Evolutionary conservation across 2,329 filamentous ascomycete species (phyloP).

Genomic region (Stachybotrys chlorohalonatus): DNA sequence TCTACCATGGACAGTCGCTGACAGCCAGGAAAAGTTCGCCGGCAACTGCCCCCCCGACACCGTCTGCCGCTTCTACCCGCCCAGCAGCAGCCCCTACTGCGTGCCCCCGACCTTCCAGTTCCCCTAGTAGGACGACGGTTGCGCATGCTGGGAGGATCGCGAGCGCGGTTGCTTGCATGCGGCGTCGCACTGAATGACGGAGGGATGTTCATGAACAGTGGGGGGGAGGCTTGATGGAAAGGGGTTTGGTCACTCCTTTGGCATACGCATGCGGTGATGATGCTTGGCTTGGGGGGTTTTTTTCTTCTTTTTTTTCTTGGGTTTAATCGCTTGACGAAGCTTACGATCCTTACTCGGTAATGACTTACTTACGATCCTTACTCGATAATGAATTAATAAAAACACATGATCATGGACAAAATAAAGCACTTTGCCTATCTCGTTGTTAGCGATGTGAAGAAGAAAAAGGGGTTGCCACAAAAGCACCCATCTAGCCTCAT

Average conservation of each 20-base stretch:
- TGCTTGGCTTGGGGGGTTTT: background rate
- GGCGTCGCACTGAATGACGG: too few species aligned
- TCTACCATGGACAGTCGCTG: background rate
- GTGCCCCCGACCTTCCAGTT: slow-evolving; percentile 22
- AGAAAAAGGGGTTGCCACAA: background rate
- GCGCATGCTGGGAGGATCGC: background rate
- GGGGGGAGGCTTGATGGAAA: background rate
- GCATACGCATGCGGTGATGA: background rate
- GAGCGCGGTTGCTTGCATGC: background rate
- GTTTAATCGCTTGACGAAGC: slow-evolving; percentile 1
- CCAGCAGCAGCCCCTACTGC: slow-evolving; percentile 28
- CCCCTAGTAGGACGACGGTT: slow-evolving; percentile 5
- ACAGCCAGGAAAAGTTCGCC: slow-evolving; percentile 13
- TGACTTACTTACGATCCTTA: too few species aligned
- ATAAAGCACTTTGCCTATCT: background rate
- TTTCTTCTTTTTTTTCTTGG: slow-evolving; percentile 2
- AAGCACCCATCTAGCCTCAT: background rate
- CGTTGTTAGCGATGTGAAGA: background rate
- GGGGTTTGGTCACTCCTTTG: background rate
- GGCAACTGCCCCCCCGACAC: slow-evolving; percentile 26
- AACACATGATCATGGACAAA: background rate
- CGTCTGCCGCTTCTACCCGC: slow-evolving; percentile 23
- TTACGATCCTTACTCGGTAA: background rate
- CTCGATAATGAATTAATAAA: too few species aligned
- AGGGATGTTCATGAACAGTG: background rate